Evolutionary conservation across 345 rosid genomes (phyloP), one percentile per base, ranked within the genome.

Genomic region (Streptanthus diversifolius): DNA sequence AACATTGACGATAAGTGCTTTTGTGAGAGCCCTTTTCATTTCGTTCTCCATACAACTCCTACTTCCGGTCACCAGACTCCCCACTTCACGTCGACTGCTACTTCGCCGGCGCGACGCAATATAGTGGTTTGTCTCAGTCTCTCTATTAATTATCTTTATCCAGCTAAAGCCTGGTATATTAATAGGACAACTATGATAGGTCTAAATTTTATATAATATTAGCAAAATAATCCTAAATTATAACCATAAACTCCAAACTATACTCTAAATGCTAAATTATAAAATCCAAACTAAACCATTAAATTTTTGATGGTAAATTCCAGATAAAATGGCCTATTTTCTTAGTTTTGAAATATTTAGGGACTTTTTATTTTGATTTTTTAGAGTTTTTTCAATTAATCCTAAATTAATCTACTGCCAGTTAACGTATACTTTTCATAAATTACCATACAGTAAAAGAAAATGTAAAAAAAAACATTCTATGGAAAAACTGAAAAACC

Each of bases 1-100:
- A 71, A 70, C 40, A 21, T 63, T 39, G 74, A 22, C 12, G 92
- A 84, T 29, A 57, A 63, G 32, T 71, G 66, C 45, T 81, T 81
- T 75, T 80, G 88, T 55, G 91, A 81, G 21, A 88, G 93, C 78
- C 95, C 93, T 74, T 91, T 90, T 17, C 90, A 75, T 60, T 87
- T 89, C 40, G 90, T 82, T 1, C 90, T 85, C 21, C 81, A 75
- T 30, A 75, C 79, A 63, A 81, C 82, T 76, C 80, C 95, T 22
- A 68, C 89, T 30, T 72, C 87, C 73, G 88, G 85, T 39, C 64
- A 71, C 72, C 79, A 78, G 68, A 85, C 96, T 10, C 93, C 95
- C 45, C 86, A 81, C 14, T 88, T 89, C 73, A 55, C 88, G 0
- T 90, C 97, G 58, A 87, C 95, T 84, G 81, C 80, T 0, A 63